Conservation (phyloP, 169 alveolate genomes). For the Ichthyophthirius multifiliis region DNA sequence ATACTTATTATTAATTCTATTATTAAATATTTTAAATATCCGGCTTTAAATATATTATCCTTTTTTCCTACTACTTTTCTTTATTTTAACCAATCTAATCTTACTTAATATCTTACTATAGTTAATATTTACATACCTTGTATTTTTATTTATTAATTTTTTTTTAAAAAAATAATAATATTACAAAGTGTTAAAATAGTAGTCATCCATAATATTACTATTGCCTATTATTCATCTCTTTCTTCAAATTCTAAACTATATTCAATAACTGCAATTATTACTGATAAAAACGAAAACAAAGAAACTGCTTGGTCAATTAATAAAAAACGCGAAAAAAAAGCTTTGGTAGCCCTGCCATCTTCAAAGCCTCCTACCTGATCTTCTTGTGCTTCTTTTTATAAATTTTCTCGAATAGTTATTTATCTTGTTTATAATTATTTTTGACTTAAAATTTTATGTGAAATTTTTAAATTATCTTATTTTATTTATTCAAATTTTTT, state of each 20-base stretch:
- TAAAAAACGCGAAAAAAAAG: constrained; percentile 18
- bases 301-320: constrained; percentile 31
- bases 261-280: constrained; percentile 26
- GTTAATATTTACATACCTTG: constrained; percentile 16
- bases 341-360: constrained; percentile 35
- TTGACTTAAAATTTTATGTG: too few relatives aligned
- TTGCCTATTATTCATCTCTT: not conserved
- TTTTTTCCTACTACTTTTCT: constrained; percentile 6
- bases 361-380: constrained; percentile 29
- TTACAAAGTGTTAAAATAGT: constrained; percentile 15
- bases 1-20: constrained; percentile 8
- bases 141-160: too few relatives aligned
- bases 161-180: too few relatives aligned
- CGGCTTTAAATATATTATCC: constrained; percentile 8
- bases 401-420: too few relatives aligned
- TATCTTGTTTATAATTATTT: too few relatives aligned
- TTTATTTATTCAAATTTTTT: too few relatives aligned
- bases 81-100: constrained; percentile 25
- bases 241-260: constrained; percentile 32
- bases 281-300: constrained; percentile 15
- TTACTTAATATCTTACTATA: constrained; percentile 17
- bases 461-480: too few relatives aligned
- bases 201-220: constrained; percentile 18
- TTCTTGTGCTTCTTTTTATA: too few relatives aligned
- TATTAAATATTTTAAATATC: not conserved